Conservation (phyloP, 306 rosid genomes). For the Comarum palustre region DNA sequence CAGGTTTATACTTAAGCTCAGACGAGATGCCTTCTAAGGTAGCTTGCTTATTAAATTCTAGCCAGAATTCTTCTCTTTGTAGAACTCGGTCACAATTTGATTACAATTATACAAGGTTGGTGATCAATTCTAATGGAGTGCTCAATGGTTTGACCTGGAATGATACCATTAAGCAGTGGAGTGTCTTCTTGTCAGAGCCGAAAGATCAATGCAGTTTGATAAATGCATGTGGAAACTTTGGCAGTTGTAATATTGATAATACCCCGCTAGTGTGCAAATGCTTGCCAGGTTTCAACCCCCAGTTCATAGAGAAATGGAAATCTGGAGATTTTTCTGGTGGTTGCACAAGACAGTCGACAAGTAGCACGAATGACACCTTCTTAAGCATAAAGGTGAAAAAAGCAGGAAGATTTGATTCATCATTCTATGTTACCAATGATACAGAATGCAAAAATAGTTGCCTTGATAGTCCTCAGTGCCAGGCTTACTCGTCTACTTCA, state of each 20-base stretch:
- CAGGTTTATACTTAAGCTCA: background rate
- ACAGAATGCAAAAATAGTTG: slow-evolving; percentile 24
- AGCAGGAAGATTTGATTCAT: background rate
- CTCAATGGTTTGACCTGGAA: background rate
- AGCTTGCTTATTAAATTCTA: too few species aligned
- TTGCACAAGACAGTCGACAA: slow-evolving; percentile 17
- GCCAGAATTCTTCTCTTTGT: too few species aligned
- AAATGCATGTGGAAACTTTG: slow-evolving; percentile 35
- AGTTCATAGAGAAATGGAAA: background rate
- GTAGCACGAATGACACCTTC: background rate
- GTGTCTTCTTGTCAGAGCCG: background rate
- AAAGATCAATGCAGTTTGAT: slow-evolving; percentile 9
- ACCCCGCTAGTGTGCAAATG: slow-evolving; percentile 20
- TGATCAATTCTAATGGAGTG: background rate
- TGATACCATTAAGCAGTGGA: background rate
- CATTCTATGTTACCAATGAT: background rate
- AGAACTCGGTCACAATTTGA: too few species aligned
- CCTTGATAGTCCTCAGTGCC: background rate
- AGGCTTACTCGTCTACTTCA: slow-evolving; percentile 35
- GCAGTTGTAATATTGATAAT: slow-evolving; percentile 25
- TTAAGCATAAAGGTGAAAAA: slow-evolving; percentile 10
- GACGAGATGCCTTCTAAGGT: background rate
- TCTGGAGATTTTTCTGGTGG: slow-evolving; percentile 14
- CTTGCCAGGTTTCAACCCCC: slow-evolving; percentile 39
- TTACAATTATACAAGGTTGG: too few species aligned